Percentiles rank a stretch among this genome's conserved stretches.
These are phyloP conservation scores for Papiliotrema nemorosa DNA, from an alignment of 1,284 basidiomycete species.

Conservation along the genomic window DNA sequence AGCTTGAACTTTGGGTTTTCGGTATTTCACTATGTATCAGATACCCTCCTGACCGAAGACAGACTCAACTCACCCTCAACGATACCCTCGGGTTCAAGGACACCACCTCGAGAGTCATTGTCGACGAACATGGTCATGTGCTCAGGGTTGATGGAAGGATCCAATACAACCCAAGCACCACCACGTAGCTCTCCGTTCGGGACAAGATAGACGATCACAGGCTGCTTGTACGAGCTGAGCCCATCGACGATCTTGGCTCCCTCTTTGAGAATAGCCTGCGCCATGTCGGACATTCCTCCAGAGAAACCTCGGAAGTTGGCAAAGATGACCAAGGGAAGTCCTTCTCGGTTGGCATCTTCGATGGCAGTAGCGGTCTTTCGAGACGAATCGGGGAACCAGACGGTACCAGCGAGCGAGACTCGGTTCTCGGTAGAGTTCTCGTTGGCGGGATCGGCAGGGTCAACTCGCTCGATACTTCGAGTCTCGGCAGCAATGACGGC, in stretches of 20 bases:
- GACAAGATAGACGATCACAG: constrained; percentile 98
- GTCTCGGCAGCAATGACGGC: constrained; percentile 91
- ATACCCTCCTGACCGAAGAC: background rate
- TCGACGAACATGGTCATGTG: constrained; percentile 99
- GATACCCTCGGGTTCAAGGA: constrained; percentile 95
- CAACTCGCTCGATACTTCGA: constrained; percentile 91
- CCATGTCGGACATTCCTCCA: constrained; percentile 66
- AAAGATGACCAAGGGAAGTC: constrained; percentile 94
- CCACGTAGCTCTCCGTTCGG: constrained; percentile 98
- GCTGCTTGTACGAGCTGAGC: constrained; percentile 92
- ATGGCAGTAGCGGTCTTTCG: constrained; percentile 99
- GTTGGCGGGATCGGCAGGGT: constrained; percentile 99
- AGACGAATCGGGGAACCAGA: constrained; percentile 99
- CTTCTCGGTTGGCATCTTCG: constrained; percentile 97
- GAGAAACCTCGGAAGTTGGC: constrained; percentile 99
- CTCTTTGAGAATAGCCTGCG: constrained; percentile 89
- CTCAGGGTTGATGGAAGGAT: constrained; percentile 92
- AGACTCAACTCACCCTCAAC: constrained; percentile 58
- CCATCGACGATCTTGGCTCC: constrained; percentile 98
- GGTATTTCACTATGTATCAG: constrained; percentile 56
- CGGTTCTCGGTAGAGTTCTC: constrained; percentile 94
- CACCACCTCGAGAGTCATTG: constrained; percentile 90
- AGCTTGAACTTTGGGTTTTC: constrained; percentile 80
- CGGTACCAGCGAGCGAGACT: constrained; percentile 98
- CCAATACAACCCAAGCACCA: constrained; percentile 98